These are phyloP conservation scores for Claviceps sp. DNA, from an alignment of 2,329 filamentous ascomycete genomes.

Conservation along the genomic window DNA sequence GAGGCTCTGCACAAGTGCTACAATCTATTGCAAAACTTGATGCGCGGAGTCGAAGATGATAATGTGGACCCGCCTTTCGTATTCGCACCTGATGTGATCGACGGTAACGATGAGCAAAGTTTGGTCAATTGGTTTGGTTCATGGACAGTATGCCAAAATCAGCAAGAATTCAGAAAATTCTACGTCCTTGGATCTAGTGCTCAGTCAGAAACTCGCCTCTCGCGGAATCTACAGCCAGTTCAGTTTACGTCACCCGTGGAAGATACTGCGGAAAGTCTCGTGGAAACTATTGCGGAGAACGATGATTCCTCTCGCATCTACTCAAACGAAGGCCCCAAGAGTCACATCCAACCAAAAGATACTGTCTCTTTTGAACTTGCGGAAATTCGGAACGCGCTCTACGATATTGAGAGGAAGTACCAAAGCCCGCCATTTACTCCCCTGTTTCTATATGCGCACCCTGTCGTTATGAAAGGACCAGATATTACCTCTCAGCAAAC, in stretches of 20 bases:
- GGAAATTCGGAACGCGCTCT: background rate
- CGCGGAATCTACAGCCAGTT: constrained; percentile 10
- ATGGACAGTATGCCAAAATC: constrained; percentile 38
- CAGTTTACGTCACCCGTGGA: background rate
- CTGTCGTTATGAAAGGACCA: constrained; percentile 26
- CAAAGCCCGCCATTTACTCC: constrained; percentile 7
- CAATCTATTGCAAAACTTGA: constrained; percentile 10
- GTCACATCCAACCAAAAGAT: background rate
- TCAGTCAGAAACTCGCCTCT: constrained; percentile 10
- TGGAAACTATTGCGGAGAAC: background rate
- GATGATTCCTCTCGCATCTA: background rate
- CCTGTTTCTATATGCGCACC: constrained; percentile 21
- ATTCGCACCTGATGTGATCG: constrained; percentile 33
- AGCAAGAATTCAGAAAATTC: constrained; percentile 39
- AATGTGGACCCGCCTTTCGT: constrained; percentile 22
- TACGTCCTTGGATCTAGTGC: constrained; percentile 36
- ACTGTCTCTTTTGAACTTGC: background rate
- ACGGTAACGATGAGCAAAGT: constrained; percentile 47
- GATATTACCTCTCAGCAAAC: constrained; percentile 13
- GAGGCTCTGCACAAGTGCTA: constrained; percentile 13
- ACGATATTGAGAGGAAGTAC: background rate
- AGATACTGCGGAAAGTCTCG: no score
- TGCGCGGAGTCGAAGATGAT: constrained; percentile 7
- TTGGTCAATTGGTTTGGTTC: constrained; percentile 50
- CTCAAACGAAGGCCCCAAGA: background rate